Base-by-base conservation (phyloP, 2,329 filamentous ascomycete genomes). In the Colletotrichum nymphaeae region DNA sequence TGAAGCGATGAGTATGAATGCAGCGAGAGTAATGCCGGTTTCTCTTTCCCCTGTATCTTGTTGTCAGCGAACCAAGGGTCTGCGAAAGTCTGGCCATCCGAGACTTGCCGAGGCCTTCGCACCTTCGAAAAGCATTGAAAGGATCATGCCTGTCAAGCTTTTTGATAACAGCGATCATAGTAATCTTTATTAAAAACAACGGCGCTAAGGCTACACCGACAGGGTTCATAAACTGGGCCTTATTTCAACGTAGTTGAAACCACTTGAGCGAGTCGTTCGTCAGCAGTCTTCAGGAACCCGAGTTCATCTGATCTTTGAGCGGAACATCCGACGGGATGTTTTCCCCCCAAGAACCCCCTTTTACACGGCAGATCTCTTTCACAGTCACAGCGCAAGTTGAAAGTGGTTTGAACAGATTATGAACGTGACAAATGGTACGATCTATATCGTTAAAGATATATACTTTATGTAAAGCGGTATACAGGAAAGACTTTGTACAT, bases 401-500 rank as follows among this genome's bases (percentile, higher is more conserved):
- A 14, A n/a, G 8, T 30, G 19, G 26, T 2, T 28, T 5, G 22
- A 12, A 12, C 5, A 14, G 8, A 9, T 19, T 14, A 35, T 53
- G 46, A 56, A 73, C 59, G 59, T 46, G 69, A 72, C n/a, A 69
- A 64, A 70, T 52, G 60, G 52, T 70, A 57, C 42, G 55, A 56
- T 72, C 46, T 70, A 70, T 62, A 73, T 65, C 70, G 60, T 52
- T 56, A 28, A 28, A 28, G 67, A 70, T 73, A 73, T 73, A 73
- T 69, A 56, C 55, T 55, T 70, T 62, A 57, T 35, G 60, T 70
- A 70, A 73, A 73, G 22, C 67, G 46, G 64, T 70, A 73, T 65
- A 70, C 67, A 70, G 42, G 55, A 49, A 70, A 70, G 59, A 70
- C 56, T 73, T 70, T 65, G 42, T 70, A 73, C 70, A 73, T 70